Base-by-base conservation (phyloP, 176 grass and related monocot species). In the Phoenix roebelenii region DNA sequence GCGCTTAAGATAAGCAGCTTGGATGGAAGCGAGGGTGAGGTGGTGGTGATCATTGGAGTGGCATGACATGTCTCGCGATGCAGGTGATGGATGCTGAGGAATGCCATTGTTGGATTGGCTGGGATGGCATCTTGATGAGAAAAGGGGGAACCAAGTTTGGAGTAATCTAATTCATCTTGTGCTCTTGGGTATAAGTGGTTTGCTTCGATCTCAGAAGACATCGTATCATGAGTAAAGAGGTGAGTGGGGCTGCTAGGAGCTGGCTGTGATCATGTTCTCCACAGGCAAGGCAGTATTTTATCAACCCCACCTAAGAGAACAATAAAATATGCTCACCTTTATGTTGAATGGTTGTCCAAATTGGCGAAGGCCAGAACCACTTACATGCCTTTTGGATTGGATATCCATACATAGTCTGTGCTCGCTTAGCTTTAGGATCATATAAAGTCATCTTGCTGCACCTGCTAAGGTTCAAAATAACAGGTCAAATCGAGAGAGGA, bases 41-140 rank as follows among this genome's bases (percentile, higher is more conserved):
- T 23, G 65, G 51, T 23, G 65, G 79, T 86, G 76, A 86, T 90
- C 82, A 90, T 90, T 86, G 73, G 55, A 78, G 82, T 83, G 66
- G 72, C 87, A 64, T 90, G 82, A 82, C 32, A 71, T 85, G 77
- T 85, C 80, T 84, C 72, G 49, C 54, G 22, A 77, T 83, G 52
- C 63, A 64, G 72, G 49, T 61, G 24, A 58, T 32, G 25, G 55
- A 54, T 59, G 61, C 67, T 75, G 58, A 18, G 57, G 69, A 77
- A 39, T 39, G 35, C 35, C 35, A 9, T 1, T 2, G 35, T 39
- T 39, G 35, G 35, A 39, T 39, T 39, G 59, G 72, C 51, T 50
- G 39, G 44, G 55, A 29, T 62, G 58, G 70, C 70, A 52, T 63
- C 83, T 77, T 54, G 86, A 86, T 83, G 75, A 59, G 83, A 79